Percentiles rank a stretch among this genome's conserved stretches.
Conservation (phyloP, 345 rosid species). For the Citrus cavaleriei region DNA sequence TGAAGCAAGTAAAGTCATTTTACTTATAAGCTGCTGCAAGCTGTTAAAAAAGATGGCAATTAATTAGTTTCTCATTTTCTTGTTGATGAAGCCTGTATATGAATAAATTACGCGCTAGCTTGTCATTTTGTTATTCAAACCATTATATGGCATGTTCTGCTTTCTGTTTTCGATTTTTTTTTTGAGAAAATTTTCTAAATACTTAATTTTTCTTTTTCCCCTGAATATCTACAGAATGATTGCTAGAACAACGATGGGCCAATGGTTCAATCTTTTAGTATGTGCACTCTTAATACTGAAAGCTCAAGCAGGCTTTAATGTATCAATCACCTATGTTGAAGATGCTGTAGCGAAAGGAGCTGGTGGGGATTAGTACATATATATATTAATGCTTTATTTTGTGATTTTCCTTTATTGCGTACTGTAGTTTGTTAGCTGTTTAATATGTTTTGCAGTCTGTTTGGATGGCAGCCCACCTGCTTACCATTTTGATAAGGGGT, state of each 20-base stretch:
- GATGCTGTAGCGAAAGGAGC: constrained; percentile 82
- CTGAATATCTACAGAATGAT: constrained; percentile 53
- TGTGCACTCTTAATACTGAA: constrained; percentile 35
- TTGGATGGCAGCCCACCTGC: constrained; percentile 98
- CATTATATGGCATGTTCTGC: neutral
- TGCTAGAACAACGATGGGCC: constrained; percentile 31
- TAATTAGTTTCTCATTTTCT: neutral
- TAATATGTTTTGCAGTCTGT: constrained; percentile 56
- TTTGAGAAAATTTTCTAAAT: neutral
- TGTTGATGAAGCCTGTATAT: neutral
- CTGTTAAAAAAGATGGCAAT: neutral
- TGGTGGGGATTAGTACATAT: constrained; percentile 36
- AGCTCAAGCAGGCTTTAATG: constrained; percentile 40
- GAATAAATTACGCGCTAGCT: neutral
- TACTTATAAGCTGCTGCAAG: neutral
- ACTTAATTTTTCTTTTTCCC: neutral
- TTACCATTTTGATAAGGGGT: constrained; percentile 74
- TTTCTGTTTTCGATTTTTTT: too few species aligned
- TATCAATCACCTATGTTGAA: constrained; percentile 50
- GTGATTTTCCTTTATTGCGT: neutral
- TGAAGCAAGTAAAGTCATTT: neutral
- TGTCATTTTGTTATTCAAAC: neutral
- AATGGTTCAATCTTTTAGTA: constrained; percentile 38
- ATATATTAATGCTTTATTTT: neutral
- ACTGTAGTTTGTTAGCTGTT: neutral